phyloP scores from a whole-genome alignment of 2,329 filamentous ascomycete genomes.

The Colletotrichum karsti region DNA sequence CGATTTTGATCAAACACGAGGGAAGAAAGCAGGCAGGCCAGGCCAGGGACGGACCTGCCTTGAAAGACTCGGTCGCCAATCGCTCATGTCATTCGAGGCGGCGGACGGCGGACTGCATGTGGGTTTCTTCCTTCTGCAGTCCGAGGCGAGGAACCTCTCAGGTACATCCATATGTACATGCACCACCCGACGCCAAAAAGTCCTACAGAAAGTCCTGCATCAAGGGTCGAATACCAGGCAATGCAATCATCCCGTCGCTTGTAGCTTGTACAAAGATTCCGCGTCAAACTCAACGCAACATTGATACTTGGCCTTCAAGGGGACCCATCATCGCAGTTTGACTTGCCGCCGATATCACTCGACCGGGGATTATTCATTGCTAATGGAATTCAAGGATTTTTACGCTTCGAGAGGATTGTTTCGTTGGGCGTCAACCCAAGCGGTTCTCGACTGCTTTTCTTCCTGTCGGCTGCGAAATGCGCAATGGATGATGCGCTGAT shows the following conservation, averaged over 20 bases:
- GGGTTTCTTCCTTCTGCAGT: background rate
- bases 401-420: background rate
- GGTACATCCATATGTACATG: background rate
- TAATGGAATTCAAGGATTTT: conserved; percentile 4
- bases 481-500: background rate
- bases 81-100: background rate
- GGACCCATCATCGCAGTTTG: background rate
- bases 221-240: no score
- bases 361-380: background rate
- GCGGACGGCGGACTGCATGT: conserved; percentile 1
- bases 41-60: background rate
- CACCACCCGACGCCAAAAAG: background rate
- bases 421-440: background rate
- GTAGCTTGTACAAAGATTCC: no score
- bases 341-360: background rate
- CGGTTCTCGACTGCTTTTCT: background rate
- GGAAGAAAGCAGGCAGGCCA: background rate
- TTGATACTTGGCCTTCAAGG: background rate
- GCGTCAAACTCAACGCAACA: background rate
- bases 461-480: no score
- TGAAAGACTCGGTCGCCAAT: no score
- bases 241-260: no score
- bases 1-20: background rate
- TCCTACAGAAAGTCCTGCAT: conserved; percentile 28
- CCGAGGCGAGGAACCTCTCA: background rate